Conservation (phyloP, 768 basidiomycete genomes). For the Leccinum imitatum region DNA sequence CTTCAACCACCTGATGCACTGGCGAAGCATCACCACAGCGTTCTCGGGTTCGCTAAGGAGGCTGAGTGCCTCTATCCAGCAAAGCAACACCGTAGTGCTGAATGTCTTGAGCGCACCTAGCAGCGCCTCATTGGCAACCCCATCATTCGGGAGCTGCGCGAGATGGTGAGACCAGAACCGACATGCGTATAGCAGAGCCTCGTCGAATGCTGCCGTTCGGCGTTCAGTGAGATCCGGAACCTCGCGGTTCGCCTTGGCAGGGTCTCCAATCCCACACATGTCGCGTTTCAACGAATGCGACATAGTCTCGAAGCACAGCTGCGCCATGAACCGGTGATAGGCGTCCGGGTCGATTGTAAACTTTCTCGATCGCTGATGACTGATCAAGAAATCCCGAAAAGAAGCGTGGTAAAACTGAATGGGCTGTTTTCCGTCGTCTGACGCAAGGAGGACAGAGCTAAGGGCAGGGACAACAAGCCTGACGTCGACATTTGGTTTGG, state of each 20-base stretch:
- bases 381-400: conserved; percentile 14
- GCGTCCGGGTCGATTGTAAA: conserved; percentile 7
- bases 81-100: conserved; percentile 10
- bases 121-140: conserved; percentile 4
- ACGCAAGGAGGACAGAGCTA: conserved; percentile 15
- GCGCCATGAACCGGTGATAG: conserved; percentile 8
- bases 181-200: conserved; percentile 17
- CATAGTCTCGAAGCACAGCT: conserved; percentile 19
- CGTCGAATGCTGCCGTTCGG: conserved; percentile 7
- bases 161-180: conserved; percentile 21
- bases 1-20: conserved; percentile 13
- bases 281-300: conserved; percentile 12
- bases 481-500: conserved; percentile 16
- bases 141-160: conserved; percentile 12
- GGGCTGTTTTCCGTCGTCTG: conserved; percentile 12
- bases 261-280: conserved; percentile 18
- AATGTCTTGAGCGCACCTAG: conserved; percentile 7
- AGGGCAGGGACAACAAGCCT: conserved; percentile 21
- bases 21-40: conserved; percentile 16
- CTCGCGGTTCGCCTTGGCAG: conserved; percentile 14
- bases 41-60: conserved; percentile 15
- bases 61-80: conserved; percentile 19
- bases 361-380: conserved; percentile 13
- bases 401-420: conserved; percentile 20
- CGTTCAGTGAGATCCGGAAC: conserved; percentile 14